Conservation (phyloP, 352 stramenopile species). For the Globisporangium recalcitrans region DNA sequence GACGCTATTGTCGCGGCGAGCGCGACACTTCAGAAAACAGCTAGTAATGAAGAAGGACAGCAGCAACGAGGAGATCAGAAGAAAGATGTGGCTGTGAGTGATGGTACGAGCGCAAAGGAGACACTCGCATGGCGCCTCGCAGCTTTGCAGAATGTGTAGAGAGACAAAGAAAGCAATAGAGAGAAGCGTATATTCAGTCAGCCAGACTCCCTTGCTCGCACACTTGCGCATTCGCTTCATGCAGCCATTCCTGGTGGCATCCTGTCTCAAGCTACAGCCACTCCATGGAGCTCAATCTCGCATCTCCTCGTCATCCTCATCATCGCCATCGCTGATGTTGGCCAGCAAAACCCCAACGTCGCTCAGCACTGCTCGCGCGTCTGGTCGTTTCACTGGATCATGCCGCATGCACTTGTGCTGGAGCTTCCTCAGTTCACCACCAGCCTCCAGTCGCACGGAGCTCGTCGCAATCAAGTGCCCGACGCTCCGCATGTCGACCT, state of each 20-base stretch:
- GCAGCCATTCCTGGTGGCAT: background rate
- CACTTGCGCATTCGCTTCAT: background rate
- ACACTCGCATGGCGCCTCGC: conserved; percentile 9
- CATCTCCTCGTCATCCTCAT: background rate
- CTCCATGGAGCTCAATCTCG: background rate
- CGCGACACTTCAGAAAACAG: background rate
- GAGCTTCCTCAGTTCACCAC: background rate
- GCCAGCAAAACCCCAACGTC: background rate
- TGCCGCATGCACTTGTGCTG: background rate
- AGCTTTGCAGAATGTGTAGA: conserved; percentile 7
- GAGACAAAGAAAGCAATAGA: background rate
- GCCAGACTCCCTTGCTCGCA: background rate
- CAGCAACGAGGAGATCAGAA: background rate
- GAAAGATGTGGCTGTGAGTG: background rate
- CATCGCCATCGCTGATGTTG: background rate
- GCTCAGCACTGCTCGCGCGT: background rate
- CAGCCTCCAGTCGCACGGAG: background rate
- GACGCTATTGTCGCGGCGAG: background rate
- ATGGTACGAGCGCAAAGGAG: background rate
- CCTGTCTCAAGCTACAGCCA: background rate
- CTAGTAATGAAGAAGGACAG: background rate
- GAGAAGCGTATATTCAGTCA: background rate
- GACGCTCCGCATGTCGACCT: background rate
- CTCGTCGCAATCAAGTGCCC: background rate
- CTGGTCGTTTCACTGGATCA: background rate